Percentiles rank a stretch among this genome's conserved stretches.
Conservation (phyloP, 1,139 yeast genomes). For the Debaryomyces sp. region DNA sequence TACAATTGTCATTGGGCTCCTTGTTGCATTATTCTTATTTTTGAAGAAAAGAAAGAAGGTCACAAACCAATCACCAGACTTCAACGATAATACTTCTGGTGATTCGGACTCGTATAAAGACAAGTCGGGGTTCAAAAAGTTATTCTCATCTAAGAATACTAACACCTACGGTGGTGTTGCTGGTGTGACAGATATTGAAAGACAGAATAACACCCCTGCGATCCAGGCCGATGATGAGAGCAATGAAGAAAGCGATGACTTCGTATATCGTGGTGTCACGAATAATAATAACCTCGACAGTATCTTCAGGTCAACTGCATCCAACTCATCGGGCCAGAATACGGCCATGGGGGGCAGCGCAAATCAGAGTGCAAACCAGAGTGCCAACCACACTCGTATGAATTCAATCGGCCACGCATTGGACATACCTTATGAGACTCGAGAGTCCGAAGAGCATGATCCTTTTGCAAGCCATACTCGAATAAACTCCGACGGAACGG, state of each 20-base stretch:
- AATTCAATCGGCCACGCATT: slow-evolving; percentile 12
- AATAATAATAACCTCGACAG: slow-evolving; percentile 48
- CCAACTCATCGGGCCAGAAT: slow-evolving; percentile 26
- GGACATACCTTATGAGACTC: slow-evolving; percentile 5
- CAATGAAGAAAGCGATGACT: slow-evolving; percentile 32
- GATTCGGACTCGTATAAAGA: slow-evolving; percentile 14
- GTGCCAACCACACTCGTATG: slow-evolving; percentile 13
- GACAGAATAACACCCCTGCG: slow-evolving; percentile 5
- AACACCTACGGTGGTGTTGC: slow-evolving; percentile 15
- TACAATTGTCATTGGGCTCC: slow-evolving; percentile 41
- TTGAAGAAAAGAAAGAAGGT: slow-evolving; percentile 34
- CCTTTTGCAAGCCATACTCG: slow-evolving; percentile 7
- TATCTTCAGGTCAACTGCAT: slow-evolving; percentile 25
- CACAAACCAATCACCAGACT: slow-evolving; percentile 50
- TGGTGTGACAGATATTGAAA: slow-evolving; percentile 11
- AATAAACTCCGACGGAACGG: slow-evolving; percentile 15
- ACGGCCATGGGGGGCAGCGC: slow-evolving; percentile 18
- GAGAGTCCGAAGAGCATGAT: slow-evolving; percentile 3
- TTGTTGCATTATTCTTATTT: slow-evolving; percentile 41
- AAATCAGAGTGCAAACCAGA: slow-evolving; percentile 14
- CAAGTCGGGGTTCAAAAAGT: slow-evolving; percentile 30
- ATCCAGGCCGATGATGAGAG: slow-evolving; percentile 11
- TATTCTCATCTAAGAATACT: slow-evolving; percentile 33
- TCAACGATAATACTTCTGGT: slow-evolving; percentile 26
- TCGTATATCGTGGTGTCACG: slow-evolving; percentile 50